These are phyloP conservation scores for Drechslerella stenobrocha DNA, from an alignment of 2,329 filamentous ascomycete species.

Conservation along the genomic window DNA sequence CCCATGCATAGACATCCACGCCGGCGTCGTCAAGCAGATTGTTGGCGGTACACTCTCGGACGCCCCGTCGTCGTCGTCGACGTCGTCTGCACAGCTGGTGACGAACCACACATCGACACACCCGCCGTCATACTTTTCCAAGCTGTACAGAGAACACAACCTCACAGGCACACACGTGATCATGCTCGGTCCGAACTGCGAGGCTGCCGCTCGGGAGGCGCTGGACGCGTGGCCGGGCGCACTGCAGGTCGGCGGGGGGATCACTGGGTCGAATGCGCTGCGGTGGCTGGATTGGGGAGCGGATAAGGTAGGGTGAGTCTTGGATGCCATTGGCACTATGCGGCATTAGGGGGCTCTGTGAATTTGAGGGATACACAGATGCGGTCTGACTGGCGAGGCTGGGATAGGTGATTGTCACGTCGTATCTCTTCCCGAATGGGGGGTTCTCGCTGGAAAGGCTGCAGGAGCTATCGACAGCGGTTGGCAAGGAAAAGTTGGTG, in stretches of 20 bases:
- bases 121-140: conserved; percentile 77
- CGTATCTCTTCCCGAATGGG: conserved; percentile 84
- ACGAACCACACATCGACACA: conserved; percentile 91
- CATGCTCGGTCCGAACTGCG: conserved; percentile 89
- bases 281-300: conserved; percentile 82
- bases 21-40: conserved; percentile 98
- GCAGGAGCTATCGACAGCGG: conserved; percentile 70
- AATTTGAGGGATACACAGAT: background rate
- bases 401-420: conserved; percentile 90
- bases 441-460: conserved; percentile 78
- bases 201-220: conserved; percentile 75
- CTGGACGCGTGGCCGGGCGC: conserved; percentile 75
- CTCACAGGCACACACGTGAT: conserved; percentile 88
- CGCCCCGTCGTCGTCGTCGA: conserved; percentile 59
- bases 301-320: conserved; percentile 69
- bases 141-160: conserved; percentile 74
- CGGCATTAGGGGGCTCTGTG: background rate
- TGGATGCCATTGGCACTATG: conserved; percentile 24
- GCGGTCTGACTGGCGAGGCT: conserved; percentile 4
- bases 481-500: conserved; percentile 78
- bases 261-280: conserved; percentile 79
- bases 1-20: conserved; percentile 95
- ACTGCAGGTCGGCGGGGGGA: conserved; percentile 91
- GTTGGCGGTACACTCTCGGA: conserved; percentile 84
- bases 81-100: conserved; percentile 63